phyloP scores from a whole-genome alignment of 495 filamentous ascomycete species.

The Xanthoparmelia taractica region DNA sequence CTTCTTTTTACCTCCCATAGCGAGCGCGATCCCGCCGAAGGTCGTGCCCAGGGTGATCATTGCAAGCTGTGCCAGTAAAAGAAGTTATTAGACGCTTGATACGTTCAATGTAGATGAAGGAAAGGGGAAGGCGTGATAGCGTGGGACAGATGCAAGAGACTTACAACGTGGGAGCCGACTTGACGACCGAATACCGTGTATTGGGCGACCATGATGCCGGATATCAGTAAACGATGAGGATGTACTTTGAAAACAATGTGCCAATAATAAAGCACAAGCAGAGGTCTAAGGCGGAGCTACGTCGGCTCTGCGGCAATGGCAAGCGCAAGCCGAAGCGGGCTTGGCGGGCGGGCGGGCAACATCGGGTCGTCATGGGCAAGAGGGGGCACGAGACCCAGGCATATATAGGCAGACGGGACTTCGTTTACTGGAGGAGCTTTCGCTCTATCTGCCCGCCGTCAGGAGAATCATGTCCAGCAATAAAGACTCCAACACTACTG shows the following conservation, averaged over 20 bases:
- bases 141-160: slow-evolving; percentile 32
- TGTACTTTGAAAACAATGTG: slow-evolving; percentile 32
- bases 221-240: slow-evolving; percentile 34
- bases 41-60: slow-evolving; percentile 69
- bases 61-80: slow-evolving; percentile 55
- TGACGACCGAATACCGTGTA: slow-evolving; percentile 84
- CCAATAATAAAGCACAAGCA: slow-evolving; percentile 25
- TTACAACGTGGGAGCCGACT: slow-evolving; percentile 87
- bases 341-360: slow-evolving; percentile 36
- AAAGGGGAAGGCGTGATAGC: slow-evolving; percentile 3
- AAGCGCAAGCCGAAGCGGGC: slow-evolving; percentile 1
- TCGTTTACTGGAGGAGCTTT: neutral
- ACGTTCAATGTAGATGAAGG: neutral
- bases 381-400: neutral
- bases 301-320: slow-evolving; percentile 12
- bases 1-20: slow-evolving; percentile 56
- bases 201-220: slow-evolving; percentile 70
- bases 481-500: slow-evolving; percentile 12
- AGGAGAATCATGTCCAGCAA: slow-evolving; percentile 17
- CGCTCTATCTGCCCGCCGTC: neutral
- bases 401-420: neutral
- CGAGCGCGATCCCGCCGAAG: slow-evolving; percentile 49
- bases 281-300: slow-evolving; percentile 14
- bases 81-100: slow-evolving; percentile 4
- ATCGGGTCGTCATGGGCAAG: neutral